A percentile compares a stretch with the other conserved stretches of the same genome.
These are phyloP conservation scores for Mycosphaerella sp. DNA, from an alignment of 2,329 filamentous ascomycete species.

Conservation along the genomic window DNA sequence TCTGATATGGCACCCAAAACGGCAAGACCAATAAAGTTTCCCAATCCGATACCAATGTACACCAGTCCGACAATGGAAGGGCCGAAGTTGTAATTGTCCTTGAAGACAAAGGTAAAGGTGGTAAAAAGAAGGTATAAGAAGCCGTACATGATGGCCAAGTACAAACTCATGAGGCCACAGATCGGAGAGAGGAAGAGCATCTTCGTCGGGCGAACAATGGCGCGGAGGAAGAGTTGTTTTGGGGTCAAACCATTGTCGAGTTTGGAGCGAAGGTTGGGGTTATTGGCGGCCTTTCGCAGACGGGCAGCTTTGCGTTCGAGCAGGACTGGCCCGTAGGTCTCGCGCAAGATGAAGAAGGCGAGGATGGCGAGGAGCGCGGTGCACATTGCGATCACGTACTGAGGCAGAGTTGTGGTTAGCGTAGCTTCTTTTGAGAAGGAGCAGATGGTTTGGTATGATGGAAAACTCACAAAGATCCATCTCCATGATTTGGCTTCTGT, in stretches of 20 bases:
- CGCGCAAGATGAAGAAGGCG: slow-evolving; percentile 37
- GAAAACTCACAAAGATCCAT: slow-evolving; percentile 40
- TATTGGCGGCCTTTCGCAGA: slow-evolving; percentile 47
- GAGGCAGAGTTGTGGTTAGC: not conserved
- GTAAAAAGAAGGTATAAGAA: slow-evolving; percentile 28
- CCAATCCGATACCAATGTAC: slow-evolving; percentile 21
- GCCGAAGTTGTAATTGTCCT: slow-evolving; percentile 21
- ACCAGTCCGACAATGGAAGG: slow-evolving; percentile 23
- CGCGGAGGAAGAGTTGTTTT: slow-evolving; percentile 38
- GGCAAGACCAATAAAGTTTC: slow-evolving; percentile 19
- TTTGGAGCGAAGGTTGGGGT: slow-evolving; percentile 36
- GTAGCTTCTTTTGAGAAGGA: not conserved
- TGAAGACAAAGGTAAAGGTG: slow-evolving; percentile 22
- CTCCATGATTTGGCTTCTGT: slow-evolving; percentile 60
- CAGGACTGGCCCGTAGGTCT: slow-evolving; percentile 45
- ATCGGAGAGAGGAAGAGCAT: slow-evolving; percentile 27
- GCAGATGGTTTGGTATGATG: too few relatives aligned
- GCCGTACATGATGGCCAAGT: slow-evolving; percentile 26
- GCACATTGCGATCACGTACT: slow-evolving; percentile 49
- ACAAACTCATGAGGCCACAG: slow-evolving; percentile 23
- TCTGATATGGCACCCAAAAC: slow-evolving; percentile 14
- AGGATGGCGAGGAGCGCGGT: slow-evolving; percentile 32
- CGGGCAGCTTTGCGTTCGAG: slow-evolving; percentile 42
- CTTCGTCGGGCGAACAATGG: slow-evolving; percentile 48
- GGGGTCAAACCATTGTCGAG: slow-evolving; percentile 36